These are phyloP conservation scores for Articulospora tetracladia DNA, from an alignment of 495 filamentous ascomycete genomes.

Conservation along the genomic window DNA sequence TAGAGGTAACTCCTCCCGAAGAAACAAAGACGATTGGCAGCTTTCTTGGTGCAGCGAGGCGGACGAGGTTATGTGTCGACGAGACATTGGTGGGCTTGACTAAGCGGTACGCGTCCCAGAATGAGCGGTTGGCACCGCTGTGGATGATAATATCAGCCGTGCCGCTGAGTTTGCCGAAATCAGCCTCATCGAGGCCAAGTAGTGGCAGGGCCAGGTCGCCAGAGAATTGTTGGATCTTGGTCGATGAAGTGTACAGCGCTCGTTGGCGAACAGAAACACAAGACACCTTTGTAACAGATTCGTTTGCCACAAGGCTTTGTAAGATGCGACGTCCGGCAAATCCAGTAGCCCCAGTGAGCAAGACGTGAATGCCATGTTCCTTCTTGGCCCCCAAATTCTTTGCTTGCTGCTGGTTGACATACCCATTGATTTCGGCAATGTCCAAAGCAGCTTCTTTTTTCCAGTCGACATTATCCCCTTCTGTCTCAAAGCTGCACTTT, in stretches of 20 bases:
- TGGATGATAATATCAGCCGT: constrained; percentile 44
- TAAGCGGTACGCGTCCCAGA: constrained; percentile 41
- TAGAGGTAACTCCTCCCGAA: constrained; percentile 29
- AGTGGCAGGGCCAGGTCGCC: constrained; percentile 12
- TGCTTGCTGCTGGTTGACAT: background rate
- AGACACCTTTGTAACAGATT: background rate
- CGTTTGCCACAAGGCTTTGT: background rate
- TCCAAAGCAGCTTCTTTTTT: constrained; percentile 3
- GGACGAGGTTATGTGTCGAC: constrained; percentile 39
- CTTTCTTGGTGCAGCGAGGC: constrained; percentile 26
- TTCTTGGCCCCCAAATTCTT: background rate
- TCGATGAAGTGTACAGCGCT: background rate
- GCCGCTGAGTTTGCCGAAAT: constrained; percentile 24
- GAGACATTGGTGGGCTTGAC: constrained; percentile 39
- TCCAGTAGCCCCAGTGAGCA: constrained; percentile 35
- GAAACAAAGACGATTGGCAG: constrained; percentile 52
- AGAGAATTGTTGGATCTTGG: constrained; percentile 9
- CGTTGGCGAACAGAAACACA: constrained; percentile 14
- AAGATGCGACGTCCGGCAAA: constrained; percentile 25
- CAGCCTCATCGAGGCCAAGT: constrained; percentile 9
- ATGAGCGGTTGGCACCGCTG: constrained; percentile 47
- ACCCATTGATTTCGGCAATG: background rate
- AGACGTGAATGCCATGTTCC: too few species aligned
- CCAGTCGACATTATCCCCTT: constrained; percentile 1
- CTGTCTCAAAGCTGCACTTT: background rate